A percentile compares a stretch with the other conserved stretches of the same genome.
phyloP scores from a whole-genome alignment of 176 grass and related monocot genomes.

The Eremochloa ophiuroides region DNA sequence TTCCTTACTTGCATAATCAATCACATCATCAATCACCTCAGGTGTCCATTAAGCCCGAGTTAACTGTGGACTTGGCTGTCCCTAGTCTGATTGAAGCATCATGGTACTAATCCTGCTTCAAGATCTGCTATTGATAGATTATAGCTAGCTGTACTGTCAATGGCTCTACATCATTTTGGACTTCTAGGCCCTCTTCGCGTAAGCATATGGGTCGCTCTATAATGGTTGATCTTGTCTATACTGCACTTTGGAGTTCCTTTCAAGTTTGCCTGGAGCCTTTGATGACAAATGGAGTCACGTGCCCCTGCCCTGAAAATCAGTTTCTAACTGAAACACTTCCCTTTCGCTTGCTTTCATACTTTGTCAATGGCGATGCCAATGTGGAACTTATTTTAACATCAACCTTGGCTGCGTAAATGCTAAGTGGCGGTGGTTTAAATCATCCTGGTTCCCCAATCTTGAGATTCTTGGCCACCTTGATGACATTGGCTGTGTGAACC shows the following conservation, averaged over 20 bases:
- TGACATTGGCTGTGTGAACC: neutral
- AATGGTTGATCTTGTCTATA: neutral
- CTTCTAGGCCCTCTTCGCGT: neutral
- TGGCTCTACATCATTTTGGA: neutral
- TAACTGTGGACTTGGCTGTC: neutral
- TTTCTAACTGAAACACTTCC: neutral
- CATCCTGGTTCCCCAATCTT: neutral
- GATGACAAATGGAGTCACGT: neutral
- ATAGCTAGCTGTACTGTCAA: neutral
- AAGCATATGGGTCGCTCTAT: neutral
- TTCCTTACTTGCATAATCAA: neutral
- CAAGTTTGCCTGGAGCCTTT: neutral
- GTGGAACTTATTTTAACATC: neutral
- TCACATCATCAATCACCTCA: too few species aligned
- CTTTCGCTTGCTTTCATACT: neutral
- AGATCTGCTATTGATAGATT: neutral
- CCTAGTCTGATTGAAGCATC: too few species aligned
- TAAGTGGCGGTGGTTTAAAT: neutral
- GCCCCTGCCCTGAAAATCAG: neutral
- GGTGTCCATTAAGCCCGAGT: neutral
- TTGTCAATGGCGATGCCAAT: neutral
- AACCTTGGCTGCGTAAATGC: neutral
- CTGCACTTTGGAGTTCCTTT: neutral
- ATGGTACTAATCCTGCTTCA: too few species aligned
- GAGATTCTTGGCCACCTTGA: neutral